These are phyloP conservation scores for Elaeis guineensis DNA, from an alignment of 176 grass and related monocot genomes.

Conservation along the genomic window DNA sequence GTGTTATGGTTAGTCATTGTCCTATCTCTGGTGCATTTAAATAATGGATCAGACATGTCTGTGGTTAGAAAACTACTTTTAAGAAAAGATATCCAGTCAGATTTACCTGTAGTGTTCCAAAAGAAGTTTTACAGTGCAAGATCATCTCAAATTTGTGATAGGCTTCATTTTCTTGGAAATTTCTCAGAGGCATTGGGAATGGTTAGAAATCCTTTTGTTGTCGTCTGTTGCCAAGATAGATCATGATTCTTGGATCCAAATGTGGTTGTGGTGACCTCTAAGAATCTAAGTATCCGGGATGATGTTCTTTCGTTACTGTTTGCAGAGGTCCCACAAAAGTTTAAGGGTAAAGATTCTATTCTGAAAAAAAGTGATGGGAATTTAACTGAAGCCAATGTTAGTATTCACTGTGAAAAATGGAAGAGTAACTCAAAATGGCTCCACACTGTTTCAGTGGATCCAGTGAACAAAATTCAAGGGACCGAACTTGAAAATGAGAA, in stretches of 20 bases:
- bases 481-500: too few species aligned
- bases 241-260: slow-evolving; percentile 8
- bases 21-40: slow-evolving; percentile 35
- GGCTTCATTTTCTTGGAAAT: neutral
- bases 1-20: slow-evolving; percentile 40
- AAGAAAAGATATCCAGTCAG: neutral
- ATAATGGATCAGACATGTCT: slow-evolving; percentile 10
- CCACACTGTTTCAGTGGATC: too few species aligned
- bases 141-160: neutral
- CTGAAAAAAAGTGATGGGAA: neutral
- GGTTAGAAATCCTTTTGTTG: slow-evolving; percentile 41
- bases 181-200: slow-evolving; percentile 51
- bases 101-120: slow-evolving; percentile 41
- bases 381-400: too few species aligned
- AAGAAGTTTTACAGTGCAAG: slow-evolving; percentile 16
- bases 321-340: slow-evolving; percentile 8
- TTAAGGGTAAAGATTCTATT: neutral
- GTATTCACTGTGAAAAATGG: too few species aligned
- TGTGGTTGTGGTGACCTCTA: slow-evolving; percentile 22
- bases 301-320: slow-evolving; percentile 32
- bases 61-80: slow-evolving; percentile 23
- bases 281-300: slow-evolving; percentile 25
- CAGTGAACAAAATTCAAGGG: too few species aligned
- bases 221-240: slow-evolving; percentile 28
- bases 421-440: neutral